A percentile compares a stretch with the other conserved stretches of the same genome.
phyloP scores from a whole-genome alignment of 148 eudicot genomes.

The Talinum fruticosum region DNA sequence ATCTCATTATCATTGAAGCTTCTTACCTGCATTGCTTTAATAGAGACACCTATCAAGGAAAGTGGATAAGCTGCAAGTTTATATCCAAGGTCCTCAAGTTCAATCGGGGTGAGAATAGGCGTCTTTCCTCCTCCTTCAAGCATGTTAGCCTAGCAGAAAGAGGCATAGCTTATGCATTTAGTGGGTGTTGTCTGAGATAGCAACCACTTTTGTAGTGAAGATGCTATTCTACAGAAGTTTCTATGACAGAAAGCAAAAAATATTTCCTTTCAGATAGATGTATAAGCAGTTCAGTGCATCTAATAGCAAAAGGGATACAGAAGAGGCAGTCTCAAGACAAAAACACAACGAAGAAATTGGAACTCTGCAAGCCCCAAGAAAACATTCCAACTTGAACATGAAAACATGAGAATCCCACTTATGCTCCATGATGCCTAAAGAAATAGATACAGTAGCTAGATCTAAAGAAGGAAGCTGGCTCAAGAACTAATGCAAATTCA shows the following conservation, averaged over 20 bases:
- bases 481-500: neutral
- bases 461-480: too few species aligned
- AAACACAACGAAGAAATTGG: neutral
- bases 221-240: neutral
- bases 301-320: neutral
- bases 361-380: neutral
- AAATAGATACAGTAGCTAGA: neutral
- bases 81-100: conserved; percentile 81
- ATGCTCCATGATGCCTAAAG: neutral
- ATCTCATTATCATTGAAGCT: neutral
- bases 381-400: neutral
- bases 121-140: conserved; percentile 99
- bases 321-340: neutral
- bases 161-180: neutral
- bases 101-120: conserved; percentile 82
- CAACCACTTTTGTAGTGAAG: neutral
- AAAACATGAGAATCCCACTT: neutral
- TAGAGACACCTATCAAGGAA: conserved; percentile 82
- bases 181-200: neutral
- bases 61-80: conserved; percentile 89
- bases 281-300: neutral
- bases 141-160: conserved; percentile 75
- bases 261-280: neutral
- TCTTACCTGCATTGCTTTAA: conserved; percentile 89
- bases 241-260: neutral